A percentile compares a stretch with the other conserved stretches of the same genome.
These are phyloP conservation scores for Rhododendron griersonianum DNA, from an alignment of 148 eudicot species.

Conservation along the genomic window DNA sequence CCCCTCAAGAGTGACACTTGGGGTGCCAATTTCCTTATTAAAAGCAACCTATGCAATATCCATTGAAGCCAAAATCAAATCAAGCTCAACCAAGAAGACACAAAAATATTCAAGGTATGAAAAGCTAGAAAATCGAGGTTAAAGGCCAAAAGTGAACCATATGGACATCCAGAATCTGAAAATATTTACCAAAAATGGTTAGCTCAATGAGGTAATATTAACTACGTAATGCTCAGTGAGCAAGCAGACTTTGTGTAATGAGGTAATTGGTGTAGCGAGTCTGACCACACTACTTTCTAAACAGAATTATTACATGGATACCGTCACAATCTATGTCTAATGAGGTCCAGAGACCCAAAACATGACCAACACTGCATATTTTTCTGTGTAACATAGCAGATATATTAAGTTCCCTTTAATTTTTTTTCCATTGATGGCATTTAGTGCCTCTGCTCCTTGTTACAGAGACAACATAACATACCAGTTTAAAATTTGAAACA, in stretches of 20 bases:
- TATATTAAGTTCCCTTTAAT: background rate
- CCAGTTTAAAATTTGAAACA: background rate
- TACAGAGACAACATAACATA: background rate
- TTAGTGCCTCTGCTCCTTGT: background rate
- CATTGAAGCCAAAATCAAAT: slow-evolving; percentile 7
- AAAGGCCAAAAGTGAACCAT: background rate
- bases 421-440: background rate
- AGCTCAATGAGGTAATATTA: background rate
- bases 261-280: background rate
- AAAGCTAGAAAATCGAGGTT: background rate
- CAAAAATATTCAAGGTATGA: background rate
- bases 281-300: background rate
- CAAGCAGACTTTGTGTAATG: background rate
- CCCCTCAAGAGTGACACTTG: slow-evolving; percentile 92
- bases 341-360: background rate
- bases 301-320: background rate
- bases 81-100: background rate
- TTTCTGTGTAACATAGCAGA: background rate
- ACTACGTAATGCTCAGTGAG: background rate
- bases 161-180: background rate
- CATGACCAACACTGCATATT: background rate
- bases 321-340: background rate
- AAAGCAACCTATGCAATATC: slow-evolving; percentile 64
- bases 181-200: background rate
- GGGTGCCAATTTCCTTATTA: slow-evolving; percentile 56